Percentiles rank a stretch among this genome's conserved stretches.
phyloP scores from a whole-genome alignment of 441 rosid species.

The Corymbia citriodora region DNA sequence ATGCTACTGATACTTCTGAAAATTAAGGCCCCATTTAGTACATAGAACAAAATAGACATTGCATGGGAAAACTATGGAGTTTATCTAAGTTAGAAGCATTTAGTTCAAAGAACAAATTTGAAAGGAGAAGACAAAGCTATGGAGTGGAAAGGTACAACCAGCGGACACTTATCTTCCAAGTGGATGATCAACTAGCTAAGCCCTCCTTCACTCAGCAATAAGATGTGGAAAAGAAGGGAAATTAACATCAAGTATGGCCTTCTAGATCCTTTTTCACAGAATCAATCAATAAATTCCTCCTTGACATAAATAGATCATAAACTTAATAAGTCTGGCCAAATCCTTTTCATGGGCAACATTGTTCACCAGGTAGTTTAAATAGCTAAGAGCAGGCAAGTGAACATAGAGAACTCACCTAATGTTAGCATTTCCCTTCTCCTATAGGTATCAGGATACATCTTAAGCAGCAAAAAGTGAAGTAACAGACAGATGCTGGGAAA shows the following conservation, averaged over 20 bases:
- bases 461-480: constrained; percentile 60
- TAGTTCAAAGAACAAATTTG: neutral
- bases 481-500: constrained; percentile 54
- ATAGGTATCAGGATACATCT: constrained; percentile 56
- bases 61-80: neutral
- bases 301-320: neutral
- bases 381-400: neutral
- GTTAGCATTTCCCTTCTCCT: constrained; percentile 47
- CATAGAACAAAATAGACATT: neutral
- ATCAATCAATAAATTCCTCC: neutral
- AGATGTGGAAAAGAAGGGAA: neutral
- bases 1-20: neutral
- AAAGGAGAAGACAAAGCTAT: neutral
- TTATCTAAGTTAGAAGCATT: neutral
- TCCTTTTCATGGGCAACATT: neutral
- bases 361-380: neutral
- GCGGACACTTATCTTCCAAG: neutral
- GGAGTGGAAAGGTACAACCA: neutral
- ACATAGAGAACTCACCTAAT: constrained; percentile 33
- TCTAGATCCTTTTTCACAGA: neutral
- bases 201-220: neutral
- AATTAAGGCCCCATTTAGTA: neutral
- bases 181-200: neutral
- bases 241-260: neutral
- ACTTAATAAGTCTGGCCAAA: neutral